These are phyloP conservation scores for Beauveria brongniartii DNA, from an alignment of 2,329 filamentous ascomycete genomes.

Conservation along the genomic window DNA sequence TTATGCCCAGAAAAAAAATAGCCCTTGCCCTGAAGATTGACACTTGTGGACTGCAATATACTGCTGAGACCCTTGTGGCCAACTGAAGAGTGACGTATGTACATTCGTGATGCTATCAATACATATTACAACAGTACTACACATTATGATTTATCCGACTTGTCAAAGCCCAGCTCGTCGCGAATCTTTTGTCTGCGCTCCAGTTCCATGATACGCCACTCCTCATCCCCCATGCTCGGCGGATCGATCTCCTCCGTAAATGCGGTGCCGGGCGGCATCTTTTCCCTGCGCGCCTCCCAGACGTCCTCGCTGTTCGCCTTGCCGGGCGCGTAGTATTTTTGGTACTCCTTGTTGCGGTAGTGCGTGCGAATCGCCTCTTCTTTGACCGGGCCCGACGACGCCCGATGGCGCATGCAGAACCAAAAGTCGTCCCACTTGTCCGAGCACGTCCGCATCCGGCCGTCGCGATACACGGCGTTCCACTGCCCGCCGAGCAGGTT, in stretches of 20 bases:
- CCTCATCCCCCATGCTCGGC: conserved; percentile 33
- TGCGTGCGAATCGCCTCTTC: conserved; percentile 56
- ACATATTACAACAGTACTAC: neutral
- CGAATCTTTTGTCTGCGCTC: conserved; percentile 28
- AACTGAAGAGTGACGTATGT: neutral
- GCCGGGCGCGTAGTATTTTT: conserved; percentile 58
- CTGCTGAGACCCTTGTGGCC: too few relatives aligned
- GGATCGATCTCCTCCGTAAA: conserved; percentile 35
- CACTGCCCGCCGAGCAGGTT: conserved; percentile 86
- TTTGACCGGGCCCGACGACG: conserved; percentile 50
- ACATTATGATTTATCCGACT: conserved; percentile 1
- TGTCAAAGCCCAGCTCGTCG: conserved; percentile 23
- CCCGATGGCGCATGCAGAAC: conserved; percentile 88
- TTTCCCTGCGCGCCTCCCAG: conserved; percentile 67
- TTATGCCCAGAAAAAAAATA: neutral
- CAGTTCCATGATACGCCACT: conserved; percentile 30
- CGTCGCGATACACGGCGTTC: conserved; percentile 83
- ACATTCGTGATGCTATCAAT: neutral
- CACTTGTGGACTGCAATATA: too few relatives aligned
- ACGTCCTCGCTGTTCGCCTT: conserved; percentile 77
- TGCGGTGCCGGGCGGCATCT: conserved; percentile 40
- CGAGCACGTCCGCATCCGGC: conserved; percentile 65
- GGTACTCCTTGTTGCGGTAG: conserved; percentile 57
- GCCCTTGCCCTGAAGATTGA: too few relatives aligned
- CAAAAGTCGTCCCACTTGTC: conserved; percentile 92